Base-by-base conservation (phyloP, 2,329 filamentous ascomycete species). In the Aspergillus hortae region DNA sequence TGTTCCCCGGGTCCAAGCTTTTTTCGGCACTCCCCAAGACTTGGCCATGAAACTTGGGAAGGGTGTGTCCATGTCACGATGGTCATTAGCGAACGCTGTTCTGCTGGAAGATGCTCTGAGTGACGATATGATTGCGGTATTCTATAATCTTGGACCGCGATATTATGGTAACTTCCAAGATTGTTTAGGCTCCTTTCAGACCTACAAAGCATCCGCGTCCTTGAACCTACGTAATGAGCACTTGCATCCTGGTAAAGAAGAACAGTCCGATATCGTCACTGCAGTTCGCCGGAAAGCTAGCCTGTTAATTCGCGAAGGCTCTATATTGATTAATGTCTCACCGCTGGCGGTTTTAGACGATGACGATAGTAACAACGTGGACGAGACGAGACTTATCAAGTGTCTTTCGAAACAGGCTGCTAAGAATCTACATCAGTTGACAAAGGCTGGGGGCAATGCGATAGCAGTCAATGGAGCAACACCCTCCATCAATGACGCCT, bases 121-220 rank as follows among this genome's bases (percentile, higher is more conserved):
- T 53, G 92, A 97, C 65, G 94, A 99, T 69, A 82, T 95, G 54
- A 79, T 99, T 50, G 87, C 92, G 11, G 94, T 99, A 0, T 90
- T 96, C 63, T 90, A 88, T 67, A 89, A 92, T 46, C 84, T 99
- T 15, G 92, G 94, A 0, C 88, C 91, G 21, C 85, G 90, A 44
- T 99, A 99, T 62, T 87, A 90, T 65, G 94, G 94, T 14, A 99
- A 99, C 67, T 96, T 95, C 61, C 94, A 99, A 71, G 94, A 99
- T 66, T 94, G 90, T 61, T 80, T 99, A 12, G 94, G 95, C 4
- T 92, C 91, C 1, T 95, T 99, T 64, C 91, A 97, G 66, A 99
- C 95, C 0, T 99, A 99, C 67, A 85, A 89, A 62, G 92, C 94
- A 6, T 97, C 94, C 1, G 92, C 94, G 6, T 86, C 89, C 49